phyloP scores from a whole-genome alignment of 177 flowering plant genomes.

The Tripterygium wilfordii region DNA sequence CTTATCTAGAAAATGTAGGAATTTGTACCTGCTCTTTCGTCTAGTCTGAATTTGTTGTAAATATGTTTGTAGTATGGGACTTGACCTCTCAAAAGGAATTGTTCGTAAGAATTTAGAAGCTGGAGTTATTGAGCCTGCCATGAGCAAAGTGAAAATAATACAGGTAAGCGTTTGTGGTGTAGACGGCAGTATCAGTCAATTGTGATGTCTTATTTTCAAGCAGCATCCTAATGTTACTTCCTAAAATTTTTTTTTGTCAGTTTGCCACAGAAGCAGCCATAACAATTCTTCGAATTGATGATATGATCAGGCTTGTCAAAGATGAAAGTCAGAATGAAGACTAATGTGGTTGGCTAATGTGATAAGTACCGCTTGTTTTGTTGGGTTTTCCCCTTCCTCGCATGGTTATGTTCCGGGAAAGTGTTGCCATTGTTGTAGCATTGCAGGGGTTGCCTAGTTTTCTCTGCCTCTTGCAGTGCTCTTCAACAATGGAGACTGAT shows the following conservation, averaged over 20 bases:
- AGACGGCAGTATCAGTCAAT: background rate
- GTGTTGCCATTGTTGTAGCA: no score
- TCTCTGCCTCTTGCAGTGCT: no score
- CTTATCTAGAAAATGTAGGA: no score
- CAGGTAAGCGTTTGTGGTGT: slow-evolving; percentile 65
- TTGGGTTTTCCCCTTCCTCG: no score
- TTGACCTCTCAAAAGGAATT: slow-evolving; percentile 72
- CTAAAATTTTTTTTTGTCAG: slow-evolving; percentile 38
- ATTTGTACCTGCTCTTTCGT: no score
- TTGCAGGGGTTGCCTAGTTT: no score
- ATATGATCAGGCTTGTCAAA: slow-evolving; percentile 90
- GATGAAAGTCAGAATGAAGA: slow-evolving; percentile 70
- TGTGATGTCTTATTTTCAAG: no score
- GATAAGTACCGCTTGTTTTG: no score
- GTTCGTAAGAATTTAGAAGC: slow-evolving; percentile 90
- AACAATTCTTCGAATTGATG: slow-evolving; percentile 95
- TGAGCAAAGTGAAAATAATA: slow-evolving; percentile 98
- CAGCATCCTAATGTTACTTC: no score
- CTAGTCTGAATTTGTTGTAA: no score
- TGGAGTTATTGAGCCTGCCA: slow-evolving; percentile 97
- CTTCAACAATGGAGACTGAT: no score
- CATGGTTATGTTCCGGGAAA: no score
- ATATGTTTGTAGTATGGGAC: slow-evolving; percentile 70
- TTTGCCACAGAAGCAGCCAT: slow-evolving; percentile 99
- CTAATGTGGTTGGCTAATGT: background rate